phyloP scores from a whole-genome alignment of 225 moss, liverwort and hornwort genomes.

The Takakia lepidozioides region DNA sequence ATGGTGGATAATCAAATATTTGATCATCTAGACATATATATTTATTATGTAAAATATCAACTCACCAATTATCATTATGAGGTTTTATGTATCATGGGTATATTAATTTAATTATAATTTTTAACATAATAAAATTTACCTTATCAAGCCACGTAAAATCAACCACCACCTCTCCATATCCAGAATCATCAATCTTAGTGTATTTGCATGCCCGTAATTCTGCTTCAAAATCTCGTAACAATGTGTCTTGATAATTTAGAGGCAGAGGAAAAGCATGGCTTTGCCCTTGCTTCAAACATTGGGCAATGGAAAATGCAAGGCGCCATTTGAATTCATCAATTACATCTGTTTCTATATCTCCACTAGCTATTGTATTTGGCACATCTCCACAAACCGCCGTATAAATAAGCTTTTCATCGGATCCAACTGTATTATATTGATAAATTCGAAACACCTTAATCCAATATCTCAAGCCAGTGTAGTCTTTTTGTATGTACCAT shows the following conservation, averaged over 20 bases:
- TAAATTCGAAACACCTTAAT: conserved; percentile 3
- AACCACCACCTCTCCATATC: conserved; percentile 4
- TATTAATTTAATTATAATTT: too few species aligned
- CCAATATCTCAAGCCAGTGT: conserved; percentile 1
- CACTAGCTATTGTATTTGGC: not conserved
- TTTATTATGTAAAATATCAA: too few species aligned
- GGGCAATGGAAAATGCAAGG: conserved; percentile 1
- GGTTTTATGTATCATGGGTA: too few species aligned
- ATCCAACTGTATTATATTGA: not conserved
- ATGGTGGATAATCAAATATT: too few species aligned
- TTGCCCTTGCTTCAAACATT: conserved; percentile 1
- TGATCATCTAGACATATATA: too few species aligned
- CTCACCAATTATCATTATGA: too few species aligned
- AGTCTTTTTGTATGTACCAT: not conserved
- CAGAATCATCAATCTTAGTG: conserved; percentile 3
- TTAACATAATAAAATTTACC: too few species aligned
- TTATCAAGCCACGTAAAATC: conserved; percentile 1
- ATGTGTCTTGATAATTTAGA: conserved; percentile 2
- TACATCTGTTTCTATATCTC: not conserved
- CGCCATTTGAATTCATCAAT: conserved; percentile 2
- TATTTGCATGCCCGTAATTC: not conserved
- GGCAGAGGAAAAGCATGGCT: conserved; percentile 4
- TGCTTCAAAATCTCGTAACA: conserved; percentile 3
- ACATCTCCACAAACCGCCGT: conserved; percentile 2
- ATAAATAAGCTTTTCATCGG: not conserved